phyloP scores from a whole-genome alignment of 108 stramenopile species.

The Fragilaria crotonensis region DNA sequence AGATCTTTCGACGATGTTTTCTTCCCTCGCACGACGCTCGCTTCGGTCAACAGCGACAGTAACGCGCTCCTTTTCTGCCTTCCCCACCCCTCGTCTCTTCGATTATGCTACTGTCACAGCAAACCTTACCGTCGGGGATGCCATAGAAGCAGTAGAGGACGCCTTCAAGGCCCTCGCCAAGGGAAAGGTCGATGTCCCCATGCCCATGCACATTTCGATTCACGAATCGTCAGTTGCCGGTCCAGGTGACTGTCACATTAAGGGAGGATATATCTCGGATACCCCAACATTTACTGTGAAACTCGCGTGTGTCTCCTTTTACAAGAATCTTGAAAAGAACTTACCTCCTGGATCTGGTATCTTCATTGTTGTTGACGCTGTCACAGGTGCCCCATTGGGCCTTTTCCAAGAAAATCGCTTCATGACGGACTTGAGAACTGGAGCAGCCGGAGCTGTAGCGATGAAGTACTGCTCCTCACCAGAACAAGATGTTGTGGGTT shows the following conservation, averaged over 20 bases:
- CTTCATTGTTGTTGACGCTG: conserved; percentile 88
- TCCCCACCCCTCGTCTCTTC: conserved; percentile 72
- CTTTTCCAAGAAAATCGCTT: conserved; percentile 91
- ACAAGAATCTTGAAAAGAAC: conserved; percentile 83
- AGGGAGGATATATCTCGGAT: conserved; percentile 72
- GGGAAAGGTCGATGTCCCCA: conserved; percentile 91
- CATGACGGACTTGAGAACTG: conserved; percentile 94
- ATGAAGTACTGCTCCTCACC: conserved; percentile 76
- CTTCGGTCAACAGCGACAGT: conserved; percentile 5
- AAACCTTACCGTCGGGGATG: conserved; percentile 73
- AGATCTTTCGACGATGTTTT: conserved; percentile 10
- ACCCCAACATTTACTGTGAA: conserved; percentile 87
- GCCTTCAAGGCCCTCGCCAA: conserved; percentile 84
- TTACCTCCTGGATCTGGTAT: conserved; percentile 86
- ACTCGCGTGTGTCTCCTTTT: conserved; percentile 86
- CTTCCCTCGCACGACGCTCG: conserved; percentile 12
- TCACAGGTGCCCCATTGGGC: conserved; percentile 82
- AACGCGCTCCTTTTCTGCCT: conserved; percentile 36
- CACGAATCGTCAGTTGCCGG: conserved; percentile 77
- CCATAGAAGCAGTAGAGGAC: conserved; percentile 78
- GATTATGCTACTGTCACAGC: conserved; percentile 78
- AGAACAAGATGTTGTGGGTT: conserved; percentile 68
- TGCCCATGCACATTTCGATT: conserved; percentile 95
- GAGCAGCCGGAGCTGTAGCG: conserved; percentile 87
- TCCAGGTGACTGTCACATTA: conserved; percentile 91